Percentiles rank a stretch among this genome's conserved stretches.
These are phyloP conservation scores for Citrus cavaleriei DNA, from an alignment of 345 rosid genomes.

Conservation along the genomic window DNA sequence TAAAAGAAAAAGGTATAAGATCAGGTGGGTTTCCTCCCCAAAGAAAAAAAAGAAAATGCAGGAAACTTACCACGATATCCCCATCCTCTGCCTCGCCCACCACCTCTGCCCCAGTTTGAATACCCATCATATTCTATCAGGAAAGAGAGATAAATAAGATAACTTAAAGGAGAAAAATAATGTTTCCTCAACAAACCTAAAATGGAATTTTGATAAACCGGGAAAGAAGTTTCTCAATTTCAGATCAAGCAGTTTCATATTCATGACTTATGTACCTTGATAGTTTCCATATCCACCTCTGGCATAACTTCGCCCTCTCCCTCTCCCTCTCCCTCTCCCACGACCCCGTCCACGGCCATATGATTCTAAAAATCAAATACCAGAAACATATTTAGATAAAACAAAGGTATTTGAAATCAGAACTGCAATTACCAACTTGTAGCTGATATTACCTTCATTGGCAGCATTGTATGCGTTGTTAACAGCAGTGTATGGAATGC, in stretches of 20 bases:
- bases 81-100: conserved; percentile 51
- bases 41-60: background rate
- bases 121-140: conserved; percentile 31
- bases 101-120: conserved; percentile 36
- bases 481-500: conserved; percentile 40
- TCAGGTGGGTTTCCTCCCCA: background rate
- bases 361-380: conserved; percentile 29
- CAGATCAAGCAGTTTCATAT: background rate
- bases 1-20: background rate
- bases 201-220: background rate
- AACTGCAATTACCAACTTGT: conserved; percentile 1
- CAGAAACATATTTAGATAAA: background rate
- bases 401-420: background rate
- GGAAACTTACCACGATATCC: conserved; percentile 41
- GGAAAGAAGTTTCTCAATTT: background rate
- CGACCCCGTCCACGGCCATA: conserved; percentile 47
- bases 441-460: conserved; percentile 58
- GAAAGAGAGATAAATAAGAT: background rate
- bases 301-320: conserved; percentile 45
- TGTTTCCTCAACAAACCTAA: background rate
- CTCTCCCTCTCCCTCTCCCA: conserved; percentile 49
- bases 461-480: conserved; percentile 38
- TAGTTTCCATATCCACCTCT: conserved; percentile 48
- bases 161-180: background rate
- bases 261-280: conserved; percentile 20